Evolutionary conservation across 495 filamentous ascomycete genomes (phyloP).

Genomic region (Amphirosellinia nigrospora): DNA sequence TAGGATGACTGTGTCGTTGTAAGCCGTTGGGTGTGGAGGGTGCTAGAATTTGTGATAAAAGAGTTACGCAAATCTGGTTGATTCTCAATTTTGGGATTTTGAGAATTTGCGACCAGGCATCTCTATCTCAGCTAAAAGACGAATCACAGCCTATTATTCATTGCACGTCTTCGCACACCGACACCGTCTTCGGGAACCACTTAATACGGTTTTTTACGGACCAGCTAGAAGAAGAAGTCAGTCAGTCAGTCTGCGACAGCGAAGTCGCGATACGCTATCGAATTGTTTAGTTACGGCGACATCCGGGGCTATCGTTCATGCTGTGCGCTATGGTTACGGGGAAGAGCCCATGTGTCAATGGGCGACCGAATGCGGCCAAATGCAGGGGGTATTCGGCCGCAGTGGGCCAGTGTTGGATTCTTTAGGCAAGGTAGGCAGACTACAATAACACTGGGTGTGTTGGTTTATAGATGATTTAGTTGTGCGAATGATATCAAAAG

Average conservation of each 20-base stretch:
- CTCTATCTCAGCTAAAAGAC: slow-evolving; percentile 2
- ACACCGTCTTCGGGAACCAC: slow-evolving; percentile 12
- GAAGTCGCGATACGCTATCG: not conserved
- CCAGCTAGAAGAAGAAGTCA: not conserved
- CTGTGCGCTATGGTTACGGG: not conserved
- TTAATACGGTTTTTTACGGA: not conserved
- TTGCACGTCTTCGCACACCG: not conserved
- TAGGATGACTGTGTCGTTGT: slow-evolving; percentile 2
- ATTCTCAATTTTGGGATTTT: not conserved
- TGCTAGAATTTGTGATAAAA: not conserved
- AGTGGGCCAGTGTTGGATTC: not conserved
- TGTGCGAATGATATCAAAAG: not conserved
- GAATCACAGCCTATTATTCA: not conserved
- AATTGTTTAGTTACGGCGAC: slow-evolving; percentile 10
- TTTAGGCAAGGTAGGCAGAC: not conserved
- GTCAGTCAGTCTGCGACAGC: too few relatives aligned
- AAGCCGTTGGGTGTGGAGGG: not conserved
- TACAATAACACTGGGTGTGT: too few relatives aligned
- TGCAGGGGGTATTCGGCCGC: not conserved
- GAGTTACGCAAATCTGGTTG: not conserved
- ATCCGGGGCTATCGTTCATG: slow-evolving; percentile 17
- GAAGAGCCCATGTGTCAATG: not conserved
- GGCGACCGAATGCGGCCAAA: slow-evolving; percentile 8
- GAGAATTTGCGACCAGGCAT: slow-evolving; percentile 9
- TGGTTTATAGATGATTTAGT: not conserved